Evolutionary conservation across 2,329 filamentous ascomycete genomes (phyloP).

Genomic region (Verticillium alfalfae): DNA sequence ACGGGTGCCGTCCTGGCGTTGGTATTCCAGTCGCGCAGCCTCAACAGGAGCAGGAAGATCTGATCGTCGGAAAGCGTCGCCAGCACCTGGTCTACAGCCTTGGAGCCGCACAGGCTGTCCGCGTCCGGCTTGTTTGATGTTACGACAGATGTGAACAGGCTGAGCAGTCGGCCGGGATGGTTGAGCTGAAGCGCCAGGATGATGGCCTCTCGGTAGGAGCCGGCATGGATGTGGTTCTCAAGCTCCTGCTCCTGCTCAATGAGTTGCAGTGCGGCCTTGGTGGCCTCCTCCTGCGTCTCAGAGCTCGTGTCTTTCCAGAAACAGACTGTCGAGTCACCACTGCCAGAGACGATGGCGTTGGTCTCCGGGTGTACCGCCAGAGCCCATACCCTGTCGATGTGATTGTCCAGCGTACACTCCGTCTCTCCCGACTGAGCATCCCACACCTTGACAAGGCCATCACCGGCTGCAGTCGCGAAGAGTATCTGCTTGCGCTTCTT

Average conservation of each 20-base stretch:
- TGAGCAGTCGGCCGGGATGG: slow-evolving; percentile 81
- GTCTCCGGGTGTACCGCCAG: slow-evolving; percentile 65
- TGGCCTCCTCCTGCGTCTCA: slow-evolving; percentile 69
- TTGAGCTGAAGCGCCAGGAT: slow-evolving; percentile 88
- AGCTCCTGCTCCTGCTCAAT: slow-evolving; percentile 93
- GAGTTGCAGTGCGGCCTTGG: slow-evolving; percentile 67
- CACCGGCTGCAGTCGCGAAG: slow-evolving; percentile 82
- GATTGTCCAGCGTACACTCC: slow-evolving; percentile 90
- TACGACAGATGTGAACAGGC: slow-evolving; percentile 77
- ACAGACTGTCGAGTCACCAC: slow-evolving; percentile 85
- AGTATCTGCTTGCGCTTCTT: slow-evolving; percentile 57
- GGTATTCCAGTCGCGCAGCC: slow-evolving; percentile 94
- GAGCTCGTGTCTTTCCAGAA: slow-evolving; percentile 94
- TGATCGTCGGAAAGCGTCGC: slow-evolving; percentile 77
- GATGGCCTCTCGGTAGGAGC: slow-evolving; percentile 89
- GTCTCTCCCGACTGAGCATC: slow-evolving; percentile 79
- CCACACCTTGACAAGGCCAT: slow-evolving; percentile 96
- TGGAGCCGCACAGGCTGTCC: slow-evolving; percentile 58
- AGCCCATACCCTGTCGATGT: slow-evolving; percentile 93
- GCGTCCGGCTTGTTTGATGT: slow-evolving; percentile 54
- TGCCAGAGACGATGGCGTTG: slow-evolving; percentile 80
- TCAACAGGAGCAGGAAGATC: slow-evolving; percentile 73
- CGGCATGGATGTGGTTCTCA: slow-evolving; percentile 83
- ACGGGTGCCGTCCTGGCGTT: slow-evolving; percentile 83
- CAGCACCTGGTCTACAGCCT: slow-evolving; percentile 77